A percentile compares a stretch with the other conserved stretches of the same genome.
Evolutionary conservation across 2,329 filamentous ascomycete species (phyloP).

Genomic region (Pestalotiopsis sp.): DNA sequence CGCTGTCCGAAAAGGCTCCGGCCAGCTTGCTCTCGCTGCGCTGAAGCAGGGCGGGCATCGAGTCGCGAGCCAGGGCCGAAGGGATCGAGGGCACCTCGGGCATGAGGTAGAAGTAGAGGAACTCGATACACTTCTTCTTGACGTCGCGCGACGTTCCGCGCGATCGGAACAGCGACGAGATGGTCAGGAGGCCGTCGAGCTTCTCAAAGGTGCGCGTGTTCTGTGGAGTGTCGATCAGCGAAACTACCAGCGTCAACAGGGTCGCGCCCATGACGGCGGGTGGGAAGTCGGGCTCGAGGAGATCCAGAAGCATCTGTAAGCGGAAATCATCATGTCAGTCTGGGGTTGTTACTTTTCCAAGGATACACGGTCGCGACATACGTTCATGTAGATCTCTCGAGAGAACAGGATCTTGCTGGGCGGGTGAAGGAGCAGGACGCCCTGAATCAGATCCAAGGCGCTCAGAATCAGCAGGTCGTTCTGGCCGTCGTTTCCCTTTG

Average conservation of each 20-base stretch:
- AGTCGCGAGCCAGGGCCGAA: slow-evolving; percentile 46
- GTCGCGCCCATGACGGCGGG: slow-evolving; percentile 90
- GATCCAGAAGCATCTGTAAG: slow-evolving; percentile 80
- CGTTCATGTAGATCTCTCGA: slow-evolving; percentile 93
- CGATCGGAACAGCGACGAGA: slow-evolving; percentile 92
- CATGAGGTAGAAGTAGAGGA: slow-evolving; percentile 98
- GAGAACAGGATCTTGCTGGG: slow-evolving; percentile 86
- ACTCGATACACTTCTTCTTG: slow-evolving; percentile 95
- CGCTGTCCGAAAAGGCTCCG: slow-evolving; percentile 50
- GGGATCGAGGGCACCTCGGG: slow-evolving; percentile 73
- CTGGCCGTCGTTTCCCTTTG: slow-evolving; percentile 78
- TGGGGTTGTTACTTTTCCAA: background rate
- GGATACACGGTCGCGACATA: slow-evolving; percentile 38
- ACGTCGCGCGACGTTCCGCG: slow-evolving; percentile 84
- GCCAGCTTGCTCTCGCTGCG: slow-evolving; percentile 71
- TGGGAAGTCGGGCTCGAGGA: slow-evolving; percentile 90
- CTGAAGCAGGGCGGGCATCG: slow-evolving; percentile 58
- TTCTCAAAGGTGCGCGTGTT: slow-evolving; percentile 93
- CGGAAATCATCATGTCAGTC: background rate
- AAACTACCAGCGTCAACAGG: slow-evolving; percentile 85
- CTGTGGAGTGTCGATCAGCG: slow-evolving; percentile 80
- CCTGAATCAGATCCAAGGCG: slow-evolving; percentile 87
- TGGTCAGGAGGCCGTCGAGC: slow-evolving; percentile 86
- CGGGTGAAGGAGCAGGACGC: slow-evolving; percentile 83
- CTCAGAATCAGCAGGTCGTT: slow-evolving; percentile 89